Base-by-base conservation (phyloP, 2,329 filamentous ascomycete species). In the Huntiella decipiens region DNA sequence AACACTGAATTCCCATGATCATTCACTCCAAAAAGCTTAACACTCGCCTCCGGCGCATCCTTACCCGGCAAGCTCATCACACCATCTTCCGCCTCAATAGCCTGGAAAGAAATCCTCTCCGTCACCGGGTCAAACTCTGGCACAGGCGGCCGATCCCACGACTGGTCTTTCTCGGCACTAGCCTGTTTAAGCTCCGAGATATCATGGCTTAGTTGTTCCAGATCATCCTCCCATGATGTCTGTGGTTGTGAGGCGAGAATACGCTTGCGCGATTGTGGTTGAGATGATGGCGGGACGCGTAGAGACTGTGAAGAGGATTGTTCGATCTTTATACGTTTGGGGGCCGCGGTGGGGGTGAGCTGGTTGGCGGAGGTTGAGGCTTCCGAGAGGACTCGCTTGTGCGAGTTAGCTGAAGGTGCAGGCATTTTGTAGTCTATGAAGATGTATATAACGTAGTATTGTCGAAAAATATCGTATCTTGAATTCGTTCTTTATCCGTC, bases 191-290 rank as follows among this genome's bases (percentile, higher is more conserved):
- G 68, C 15, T 79, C 82, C 17, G 74, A 79, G 51, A 96, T 87
- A 58, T 95, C 86, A 62, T 96, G 88, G 51, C 85, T 91, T 62
- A 98, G 74, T 66, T 93, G 94, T 68, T 95, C 88, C 51, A 98
- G 70, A 58, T 95, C 86, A 49, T 82, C 79, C 62, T 96, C 91
- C 59, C 98, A 98, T 46, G 81, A 74, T 59, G 86, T 94, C 65
- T 93, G 95, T 12, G 74, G 74, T 61, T 87, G 84, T 54, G 73
- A 87, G 1, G 82, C 88, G 51, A 73, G 70, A 49, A 77, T 59
- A 56, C 76, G 78, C 54, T 82, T 69, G 48, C 70, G 70, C 39
- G 44, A 46, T 31, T 67, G 65, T 10, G 67, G 64, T 12, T 70
- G 72, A 2, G 70, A 71, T 3, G 71, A 73, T 3, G 41, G 35